These are phyloP conservation scores for Henningerozyma blattae DNA, from an alignment of 805 yeast genomes.

Conservation along the genomic window DNA sequence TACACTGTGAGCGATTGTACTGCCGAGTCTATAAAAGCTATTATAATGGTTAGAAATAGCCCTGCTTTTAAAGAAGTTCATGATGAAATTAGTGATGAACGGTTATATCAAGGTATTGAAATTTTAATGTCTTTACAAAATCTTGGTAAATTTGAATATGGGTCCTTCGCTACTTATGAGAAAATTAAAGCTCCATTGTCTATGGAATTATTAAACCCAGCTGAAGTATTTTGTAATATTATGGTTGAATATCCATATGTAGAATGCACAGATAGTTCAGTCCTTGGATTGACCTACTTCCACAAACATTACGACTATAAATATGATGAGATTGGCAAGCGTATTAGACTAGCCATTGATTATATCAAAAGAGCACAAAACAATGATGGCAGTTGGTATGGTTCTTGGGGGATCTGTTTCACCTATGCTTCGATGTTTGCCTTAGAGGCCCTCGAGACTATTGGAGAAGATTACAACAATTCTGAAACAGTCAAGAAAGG, in stretches of 20 bases:
- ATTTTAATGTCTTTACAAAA: constrained; percentile 69
- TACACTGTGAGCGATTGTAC: constrained; percentile 96
- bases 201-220: constrained; percentile 78
- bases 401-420: constrained; percentile 95
- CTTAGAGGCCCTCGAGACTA: constrained; percentile 72
- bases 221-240: constrained; percentile 94
- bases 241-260: constrained; percentile 99
- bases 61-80: constrained; percentile 36
- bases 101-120: constrained; percentile 61
- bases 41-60: constrained; percentile 75
- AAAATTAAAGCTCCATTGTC: constrained; percentile 67
- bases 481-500: constrained; percentile 56
- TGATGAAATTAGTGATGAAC: constrained; percentile 40
- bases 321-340: constrained; percentile 46
- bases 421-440: constrained; percentile 99
- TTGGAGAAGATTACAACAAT: constrained; percentile 50
- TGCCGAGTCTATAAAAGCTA: constrained; percentile 89
- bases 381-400: constrained; percentile 92
- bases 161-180: constrained; percentile 91
- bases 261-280: constrained; percentile 94
- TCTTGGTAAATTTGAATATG: constrained; percentile 63
- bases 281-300: constrained; percentile 77
- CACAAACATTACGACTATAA: constrained; percentile 54
- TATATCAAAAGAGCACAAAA: constrained; percentile 62
- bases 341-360: constrained; percentile 61